These are phyloP conservation scores for Metarhizium brunneum DNA, from an alignment of 2,329 filamentous ascomycete genomes.

Conservation along the genomic window DNA sequence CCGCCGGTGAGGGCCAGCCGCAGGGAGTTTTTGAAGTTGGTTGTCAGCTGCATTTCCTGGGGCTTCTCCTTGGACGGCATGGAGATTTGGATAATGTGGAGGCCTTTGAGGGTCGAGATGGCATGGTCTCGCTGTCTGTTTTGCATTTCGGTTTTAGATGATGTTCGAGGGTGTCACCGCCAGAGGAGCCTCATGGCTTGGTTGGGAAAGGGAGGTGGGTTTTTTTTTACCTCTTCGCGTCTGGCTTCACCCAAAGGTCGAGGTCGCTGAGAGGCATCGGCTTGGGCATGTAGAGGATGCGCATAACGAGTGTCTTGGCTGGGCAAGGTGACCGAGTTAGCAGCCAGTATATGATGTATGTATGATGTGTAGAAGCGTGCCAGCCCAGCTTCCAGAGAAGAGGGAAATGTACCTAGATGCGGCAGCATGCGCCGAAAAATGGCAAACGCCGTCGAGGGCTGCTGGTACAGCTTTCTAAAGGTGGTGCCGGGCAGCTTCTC, in stretches of 20 bases:
- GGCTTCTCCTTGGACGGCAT: slow-evolving; percentile 50
- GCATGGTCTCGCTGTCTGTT: slow-evolving; percentile 72
- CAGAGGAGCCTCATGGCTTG: no score
- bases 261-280: slow-evolving; percentile 74
- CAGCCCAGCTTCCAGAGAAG: neutral
- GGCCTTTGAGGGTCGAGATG: slow-evolving; percentile 66
- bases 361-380: neutral
- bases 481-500: slow-evolving; percentile 84
- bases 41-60: slow-evolving; percentile 66
- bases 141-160: neutral
- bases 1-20: slow-evolving; percentile 82
- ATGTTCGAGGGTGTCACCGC: no score
- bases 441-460: slow-evolving; percentile 88
- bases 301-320: slow-evolving; percentile 96
- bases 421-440: slow-evolving; percentile 97
- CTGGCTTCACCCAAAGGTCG: slow-evolving; percentile 74
- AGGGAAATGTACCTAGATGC: slow-evolving; percentile 57
- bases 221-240: slow-evolving; percentile 30
- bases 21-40: slow-evolving; percentile 75
- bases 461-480: slow-evolving; percentile 86
- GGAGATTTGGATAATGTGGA: slow-evolving; percentile 75
- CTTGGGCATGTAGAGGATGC: slow-evolving; percentile 79
- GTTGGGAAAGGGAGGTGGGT: neutral
- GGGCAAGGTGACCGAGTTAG: slow-evolving; percentile 1
- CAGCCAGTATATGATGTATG: neutral